Evolutionary conservation across 176 grass and related monocot genomes (phyloP), one percentile per base, ranked within the genome.

Genomic region (Oryza meyeriana): DNA sequence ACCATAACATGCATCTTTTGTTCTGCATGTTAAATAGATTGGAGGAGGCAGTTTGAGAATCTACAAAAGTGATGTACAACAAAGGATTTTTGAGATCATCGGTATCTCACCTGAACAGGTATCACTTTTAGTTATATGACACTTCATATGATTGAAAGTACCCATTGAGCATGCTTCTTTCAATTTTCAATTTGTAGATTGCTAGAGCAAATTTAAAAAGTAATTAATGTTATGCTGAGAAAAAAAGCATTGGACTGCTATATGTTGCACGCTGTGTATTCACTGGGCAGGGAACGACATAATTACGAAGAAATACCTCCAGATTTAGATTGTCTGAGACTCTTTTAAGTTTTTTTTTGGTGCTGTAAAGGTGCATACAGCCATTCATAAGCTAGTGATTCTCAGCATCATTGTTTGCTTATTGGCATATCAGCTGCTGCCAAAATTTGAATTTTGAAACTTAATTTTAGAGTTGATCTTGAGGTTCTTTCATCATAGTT

Each of bases 11-110:
- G n/a, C 50, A 69, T 50, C 48, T 84, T 44, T 75, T 76, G 28
- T 29, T 76, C 6, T 76, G 41, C 71, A n/a, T 66, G 16, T 28
- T 76, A 72, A 20, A 48, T 74, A 98, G 92, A 95, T 98, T 67
- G 95, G 95, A 66, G 90, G 95, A 36, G 95, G 95, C 47, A 98
- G 92, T 80, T 87, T 98, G 79, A 95, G 92, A 88, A 98, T 98
- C 61, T 95, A 93, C 64, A 98, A 95, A 71, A 91, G 86, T 72
- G 92, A 93, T 88, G 76, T 95, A 83, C 95, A 98, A 35, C 84
- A 93, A 88, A 95, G 85, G 78, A 91, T 98, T 85, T 92, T 98
- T 75, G 90, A 98, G 80, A 94, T 98, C 66, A 69, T 95, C 0
- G 92, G 95, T 22, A 91, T 98, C 72, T 91, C 92, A 63, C 81